Conservation (phyloP, 2,329 filamentous ascomycete genomes). For the Colletotrichum salicis region DNA sequence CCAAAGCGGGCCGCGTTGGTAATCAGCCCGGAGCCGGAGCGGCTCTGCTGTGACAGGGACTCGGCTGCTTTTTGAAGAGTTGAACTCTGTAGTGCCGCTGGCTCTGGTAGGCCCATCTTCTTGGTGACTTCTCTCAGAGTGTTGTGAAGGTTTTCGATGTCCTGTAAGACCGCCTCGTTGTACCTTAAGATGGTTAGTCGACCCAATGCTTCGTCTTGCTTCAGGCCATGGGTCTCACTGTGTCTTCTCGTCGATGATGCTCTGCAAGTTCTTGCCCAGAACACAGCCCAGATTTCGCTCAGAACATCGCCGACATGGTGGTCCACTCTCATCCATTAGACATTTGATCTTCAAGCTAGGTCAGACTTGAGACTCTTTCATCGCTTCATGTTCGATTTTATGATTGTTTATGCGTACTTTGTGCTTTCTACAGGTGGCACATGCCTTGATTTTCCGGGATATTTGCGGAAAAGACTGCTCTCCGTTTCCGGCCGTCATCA, state of each 20-base stretch:
- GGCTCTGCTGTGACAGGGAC: slow-evolving; percentile 14
- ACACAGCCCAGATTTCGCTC: slow-evolving; percentile 51
- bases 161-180: slow-evolving; percentile 32
- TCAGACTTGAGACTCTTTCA: neutral
- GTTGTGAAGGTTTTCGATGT: slow-evolving; percentile 33
- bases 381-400: neutral
- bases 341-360: slow-evolving; percentile 48
- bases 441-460: slow-evolving; percentile 53
- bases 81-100: slow-evolving; percentile 20
- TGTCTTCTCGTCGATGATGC: slow-evolving; percentile 53
- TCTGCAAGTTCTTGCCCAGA: slow-evolving; percentile 54
- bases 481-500: slow-evolving; percentile 32
- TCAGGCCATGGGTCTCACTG: slow-evolving; percentile 42
- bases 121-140: slow-evolving; percentile 26
- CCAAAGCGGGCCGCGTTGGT: slow-evolving; percentile 11
- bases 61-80: slow-evolving; percentile 11
- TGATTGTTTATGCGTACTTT: slow-evolving; percentile 43
- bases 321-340: slow-evolving; percentile 52
- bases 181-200: neutral
- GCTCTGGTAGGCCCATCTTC: slow-evolving; percentile 31
- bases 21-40: neutral
- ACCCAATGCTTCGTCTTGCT: slow-evolving; percentile 25
- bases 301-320: slow-evolving; percentile 50
- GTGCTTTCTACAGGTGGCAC: slow-evolving; percentile 53
- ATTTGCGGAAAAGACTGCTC: slow-evolving; percentile 44